Evolutionary conservation across 371 early-diverging fungal genomes (phyloP).

Genomic region (Mucor circinelloides): DNA sequence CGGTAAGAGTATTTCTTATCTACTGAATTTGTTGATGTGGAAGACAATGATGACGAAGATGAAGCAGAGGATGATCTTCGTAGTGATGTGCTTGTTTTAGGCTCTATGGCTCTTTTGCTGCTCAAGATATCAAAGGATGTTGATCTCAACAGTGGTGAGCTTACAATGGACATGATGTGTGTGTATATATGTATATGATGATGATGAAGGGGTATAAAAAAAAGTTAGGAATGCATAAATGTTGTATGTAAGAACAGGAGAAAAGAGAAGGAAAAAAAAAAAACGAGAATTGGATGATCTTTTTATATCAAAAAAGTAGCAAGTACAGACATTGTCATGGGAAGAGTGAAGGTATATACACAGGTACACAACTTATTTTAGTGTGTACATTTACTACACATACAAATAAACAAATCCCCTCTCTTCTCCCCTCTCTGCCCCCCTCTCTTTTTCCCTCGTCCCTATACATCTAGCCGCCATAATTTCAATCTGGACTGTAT

Average conservation of each 20-base stretch:
- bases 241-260: not conserved
- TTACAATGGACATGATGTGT: slow-evolving; percentile 15
- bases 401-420: not conserved
- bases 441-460: too few relatives aligned
- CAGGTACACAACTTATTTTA: not conserved
- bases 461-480: not conserved
- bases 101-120: not conserved
- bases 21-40: not conserved
- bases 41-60: not conserved
- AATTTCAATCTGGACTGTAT: not conserved
- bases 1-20: slow-evolving; percentile 41
- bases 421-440: not conserved
- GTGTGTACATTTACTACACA: not conserved
- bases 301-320: slow-evolving; percentile 1
- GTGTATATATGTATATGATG: not conserved
- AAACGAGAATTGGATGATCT: not conserved
- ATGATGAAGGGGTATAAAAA: not conserved
- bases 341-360: slow-evolving; percentile 3
- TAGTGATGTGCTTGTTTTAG: slow-evolving; percentile 2
- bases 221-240: not conserved
- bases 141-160: slow-evolving; percentile 12
- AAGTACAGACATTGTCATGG: slow-evolving; percentile 19
- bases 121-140: slow-evolving; percentile 15
- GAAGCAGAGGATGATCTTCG: slow-evolving; percentile 17
- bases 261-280: not conserved